Conservation (phyloP, 768 basidiomycete genomes). For the Serpula lacrymans region DNA sequence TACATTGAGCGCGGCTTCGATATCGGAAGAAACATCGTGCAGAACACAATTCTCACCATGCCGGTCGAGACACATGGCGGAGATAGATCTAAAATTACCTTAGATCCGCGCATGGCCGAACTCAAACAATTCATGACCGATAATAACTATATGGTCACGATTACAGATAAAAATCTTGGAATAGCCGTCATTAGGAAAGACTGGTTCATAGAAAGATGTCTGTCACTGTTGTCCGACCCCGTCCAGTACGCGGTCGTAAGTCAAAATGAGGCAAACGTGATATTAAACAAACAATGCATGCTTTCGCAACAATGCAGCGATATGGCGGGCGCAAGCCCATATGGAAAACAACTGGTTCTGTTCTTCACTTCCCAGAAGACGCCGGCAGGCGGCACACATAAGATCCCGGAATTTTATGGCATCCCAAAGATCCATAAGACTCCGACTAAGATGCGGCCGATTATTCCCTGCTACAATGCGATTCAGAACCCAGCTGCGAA, state of each 20-base stretch:
- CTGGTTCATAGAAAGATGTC: constrained; percentile 23
- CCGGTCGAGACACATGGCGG: no score
- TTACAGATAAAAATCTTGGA: constrained; percentile 26
- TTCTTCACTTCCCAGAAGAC: constrained; percentile 6
- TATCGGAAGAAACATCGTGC: no score
- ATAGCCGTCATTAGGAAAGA: constrained; percentile 15
- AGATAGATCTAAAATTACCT: no score
- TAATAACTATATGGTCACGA: no score
- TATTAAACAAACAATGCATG: background rate
- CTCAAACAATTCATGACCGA: no score
- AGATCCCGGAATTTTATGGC: constrained; percentile 18
- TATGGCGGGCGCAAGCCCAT: no score
- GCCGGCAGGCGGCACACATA: background rate
- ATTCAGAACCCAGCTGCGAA: constrained; percentile 27
- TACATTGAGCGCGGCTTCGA: no score
- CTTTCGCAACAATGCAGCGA: background rate
- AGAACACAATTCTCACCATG: no score
- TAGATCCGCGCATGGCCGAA: no score
- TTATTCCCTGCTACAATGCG: constrained; percentile 30
- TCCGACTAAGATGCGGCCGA: constrained; percentile 26
- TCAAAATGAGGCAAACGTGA: constrained; percentile 5
- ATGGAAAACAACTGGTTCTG: no score
- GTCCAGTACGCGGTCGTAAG: constrained; percentile 4
- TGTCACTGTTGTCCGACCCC: constrained; percentile 8
- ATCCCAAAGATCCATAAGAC: constrained; percentile 35